Evolutionary conservation across 495 filamentous ascomycete genomes (phyloP).

Genomic region (Hyaloscypha bicolor): DNA sequence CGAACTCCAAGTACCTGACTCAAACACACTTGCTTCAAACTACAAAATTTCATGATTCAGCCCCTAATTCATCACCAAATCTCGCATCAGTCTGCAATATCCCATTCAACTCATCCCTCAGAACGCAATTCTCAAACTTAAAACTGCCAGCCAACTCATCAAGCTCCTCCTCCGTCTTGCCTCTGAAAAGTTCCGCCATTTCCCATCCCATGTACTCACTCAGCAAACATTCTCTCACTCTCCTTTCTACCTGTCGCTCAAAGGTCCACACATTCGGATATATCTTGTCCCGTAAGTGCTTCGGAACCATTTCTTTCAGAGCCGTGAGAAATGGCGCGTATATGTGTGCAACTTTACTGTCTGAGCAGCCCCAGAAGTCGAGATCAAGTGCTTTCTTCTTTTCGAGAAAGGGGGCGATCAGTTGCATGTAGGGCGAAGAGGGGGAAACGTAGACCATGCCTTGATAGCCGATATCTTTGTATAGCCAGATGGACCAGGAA

Average conservation of each 20-base stretch:
- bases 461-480: slow-evolving; percentile 67
- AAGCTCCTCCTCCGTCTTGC: slow-evolving; percentile 54
- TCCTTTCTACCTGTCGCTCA: slow-evolving; percentile 55
- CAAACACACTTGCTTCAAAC: too few relatives aligned
- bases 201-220: slow-evolving; percentile 55
- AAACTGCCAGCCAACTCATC: slow-evolving; percentile 60
- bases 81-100: slow-evolving; percentile 48
- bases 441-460: slow-evolving; percentile 61
- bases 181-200: slow-evolving; percentile 59
- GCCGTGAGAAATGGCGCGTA: slow-evolving; percentile 1
- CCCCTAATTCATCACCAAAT: too few relatives aligned
- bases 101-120: slow-evolving; percentile 57
- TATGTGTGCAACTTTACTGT: slow-evolving; percentile 12
- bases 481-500: slow-evolving; percentile 66
- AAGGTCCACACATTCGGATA: slow-evolving; percentile 58
- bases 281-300: neutral
- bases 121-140: slow-evolving; percentile 57
- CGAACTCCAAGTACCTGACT: too few relatives aligned
- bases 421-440: slow-evolving; percentile 50
- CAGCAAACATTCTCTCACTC: slow-evolving; percentile 55
- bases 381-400: slow-evolving; percentile 56
- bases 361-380: slow-evolving; percentile 57
- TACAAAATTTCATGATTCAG: too few relatives aligned
- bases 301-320: slow-evolving; percentile 41
- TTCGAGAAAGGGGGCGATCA: slow-evolving; percentile 52